phyloP scores from a whole-genome alignment of 306 rosid genomes.

The Rosa multiflora region DNA sequence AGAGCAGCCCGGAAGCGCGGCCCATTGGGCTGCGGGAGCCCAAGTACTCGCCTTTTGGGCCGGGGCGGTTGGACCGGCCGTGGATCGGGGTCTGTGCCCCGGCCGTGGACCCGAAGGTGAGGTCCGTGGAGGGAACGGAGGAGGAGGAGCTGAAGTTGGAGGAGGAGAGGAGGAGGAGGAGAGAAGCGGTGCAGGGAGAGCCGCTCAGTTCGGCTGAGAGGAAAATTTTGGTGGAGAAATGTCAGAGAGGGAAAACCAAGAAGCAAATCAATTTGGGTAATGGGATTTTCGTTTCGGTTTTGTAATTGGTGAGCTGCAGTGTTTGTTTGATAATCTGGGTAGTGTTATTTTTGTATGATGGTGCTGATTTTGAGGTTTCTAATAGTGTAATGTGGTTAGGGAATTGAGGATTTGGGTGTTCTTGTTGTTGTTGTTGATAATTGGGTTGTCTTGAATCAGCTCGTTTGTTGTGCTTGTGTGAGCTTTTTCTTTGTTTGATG shows the following conservation, averaged over 20 bases:
- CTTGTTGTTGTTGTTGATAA: background rate
- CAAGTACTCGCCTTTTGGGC: conserved; percentile 92
- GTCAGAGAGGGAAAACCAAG: conserved; percentile 61
- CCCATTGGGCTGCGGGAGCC: conserved; percentile 86
- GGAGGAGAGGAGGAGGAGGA: conserved; percentile 54
- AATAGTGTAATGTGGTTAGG: too few species aligned
- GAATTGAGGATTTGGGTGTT: background rate
- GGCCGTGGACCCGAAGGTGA: conserved; percentile 66
- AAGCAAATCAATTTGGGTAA: conserved; percentile 86
- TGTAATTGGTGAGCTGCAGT: background rate
- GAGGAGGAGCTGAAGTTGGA: conserved; percentile 57
- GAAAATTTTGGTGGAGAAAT: conserved; percentile 56
- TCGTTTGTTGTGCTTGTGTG: too few species aligned
- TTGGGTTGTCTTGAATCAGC: too few species aligned
- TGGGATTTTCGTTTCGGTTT: background rate
- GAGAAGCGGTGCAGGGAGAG: conserved; percentile 62
- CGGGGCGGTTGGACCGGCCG: conserved; percentile 57
- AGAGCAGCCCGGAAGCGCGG: conserved; percentile 64
- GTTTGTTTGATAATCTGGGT: background rate
- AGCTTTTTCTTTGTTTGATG: too few species aligned
- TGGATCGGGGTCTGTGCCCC: conserved; percentile 97
- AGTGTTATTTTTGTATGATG: background rate
- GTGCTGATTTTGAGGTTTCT: background rate
- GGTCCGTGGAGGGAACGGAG: conserved; percentile 46
- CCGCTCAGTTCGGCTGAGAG: conserved; percentile 66